Base-by-base conservation (phyloP, 169 alveolate genomes). In the Plasmodium knowlesi region DNA sequence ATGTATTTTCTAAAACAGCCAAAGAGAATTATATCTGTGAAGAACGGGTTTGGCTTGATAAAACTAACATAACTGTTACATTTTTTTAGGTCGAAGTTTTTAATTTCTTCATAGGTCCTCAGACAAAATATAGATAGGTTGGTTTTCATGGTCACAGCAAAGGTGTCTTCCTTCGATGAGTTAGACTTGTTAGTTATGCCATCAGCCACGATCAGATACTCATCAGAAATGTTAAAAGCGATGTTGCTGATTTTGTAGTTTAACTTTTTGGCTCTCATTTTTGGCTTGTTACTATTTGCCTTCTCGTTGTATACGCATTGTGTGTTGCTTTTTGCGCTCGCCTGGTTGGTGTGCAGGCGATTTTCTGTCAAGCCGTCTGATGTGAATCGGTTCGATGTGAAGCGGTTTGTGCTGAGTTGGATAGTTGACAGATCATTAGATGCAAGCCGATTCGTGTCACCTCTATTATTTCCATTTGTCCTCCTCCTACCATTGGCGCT, bases 151-250 rank as follows among this genome's bases (percentile, higher is more conserved):
- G 95, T 91, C 53, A 91, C 95, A 12, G 95, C 95, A 78, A 67
- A 72, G 34, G 67, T 72, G 12, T 19, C 76, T 43, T 80, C 92
- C 28, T 82, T 91, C 0, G 95, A 70, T 10, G 95, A 39, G 41
- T 91, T 91, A 0, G 95, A 91, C 12, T 91, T 91, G 74, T 91
- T 91, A 6, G 95, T 91, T n/a, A 91, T 91, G 10, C 92, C 95
- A 54, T 91, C 95, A 0, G 85, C 95, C 39, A 91, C 92, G n/a
- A 91, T 91, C 19, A 91, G 22, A 50, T 80, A 91, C 25, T 91
- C 95, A 10, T 91, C 95, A 8, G 91, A 70, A 10, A 6, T 32
- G 61, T 82, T 91, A 32, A 91, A 91, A 1, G 84, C 30, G 12
- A 91, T 46, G 34, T 81, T 91, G 57, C 95, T 91, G 50, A 91